Percentiles rank a stretch among this genome's conserved stretches.
These are phyloP conservation scores for Fusarium sp. DNA, from an alignment of 2,329 filamentous ascomycete species.

Conservation along the genomic window DNA sequence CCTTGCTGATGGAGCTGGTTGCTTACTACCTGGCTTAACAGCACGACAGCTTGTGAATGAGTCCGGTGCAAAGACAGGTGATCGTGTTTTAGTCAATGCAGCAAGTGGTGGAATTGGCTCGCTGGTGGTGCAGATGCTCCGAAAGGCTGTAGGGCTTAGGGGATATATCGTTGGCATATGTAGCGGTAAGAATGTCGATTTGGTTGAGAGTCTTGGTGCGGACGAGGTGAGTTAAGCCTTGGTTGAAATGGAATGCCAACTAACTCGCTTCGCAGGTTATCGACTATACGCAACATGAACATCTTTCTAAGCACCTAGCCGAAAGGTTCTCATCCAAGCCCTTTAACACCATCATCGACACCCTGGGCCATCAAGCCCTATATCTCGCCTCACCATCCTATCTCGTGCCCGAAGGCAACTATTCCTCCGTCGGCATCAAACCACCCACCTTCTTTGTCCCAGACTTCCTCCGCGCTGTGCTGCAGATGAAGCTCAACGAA, in stretches of 20 bases:
- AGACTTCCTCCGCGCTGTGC: slow-evolving; percentile 44
- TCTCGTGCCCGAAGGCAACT: neutral
- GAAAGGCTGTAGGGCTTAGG: neutral
- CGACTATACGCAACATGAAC: neutral
- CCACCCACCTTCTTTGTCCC: slow-evolving; percentile 45
- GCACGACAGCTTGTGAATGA: slow-evolving; percentile 51
- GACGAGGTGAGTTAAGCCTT: neutral
- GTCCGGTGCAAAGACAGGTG: slow-evolving; percentile 45
- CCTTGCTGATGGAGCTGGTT: slow-evolving; percentile 49
- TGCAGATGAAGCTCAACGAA: slow-evolving; percentile 51
- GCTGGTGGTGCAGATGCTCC: neutral
- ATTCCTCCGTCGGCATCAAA: slow-evolving; percentile 4
- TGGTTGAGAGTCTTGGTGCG: neutral
- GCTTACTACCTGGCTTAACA: slow-evolving; percentile 51
- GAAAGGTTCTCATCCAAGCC: neutral
- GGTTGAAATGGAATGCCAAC: neutral
- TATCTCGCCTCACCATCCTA: neutral
- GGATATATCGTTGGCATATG: neutral
- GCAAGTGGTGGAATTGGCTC: slow-evolving; percentile 2
- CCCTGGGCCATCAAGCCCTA: neutral
- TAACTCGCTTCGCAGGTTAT: neutral
- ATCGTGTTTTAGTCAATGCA: neutral
- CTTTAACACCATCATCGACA: slow-evolving; percentile 1
- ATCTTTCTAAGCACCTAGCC: neutral
- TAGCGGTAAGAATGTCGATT: neutral